Conservation (phyloP, 208 protist genomes). For the Sergeia podlipaevii region DNA sequence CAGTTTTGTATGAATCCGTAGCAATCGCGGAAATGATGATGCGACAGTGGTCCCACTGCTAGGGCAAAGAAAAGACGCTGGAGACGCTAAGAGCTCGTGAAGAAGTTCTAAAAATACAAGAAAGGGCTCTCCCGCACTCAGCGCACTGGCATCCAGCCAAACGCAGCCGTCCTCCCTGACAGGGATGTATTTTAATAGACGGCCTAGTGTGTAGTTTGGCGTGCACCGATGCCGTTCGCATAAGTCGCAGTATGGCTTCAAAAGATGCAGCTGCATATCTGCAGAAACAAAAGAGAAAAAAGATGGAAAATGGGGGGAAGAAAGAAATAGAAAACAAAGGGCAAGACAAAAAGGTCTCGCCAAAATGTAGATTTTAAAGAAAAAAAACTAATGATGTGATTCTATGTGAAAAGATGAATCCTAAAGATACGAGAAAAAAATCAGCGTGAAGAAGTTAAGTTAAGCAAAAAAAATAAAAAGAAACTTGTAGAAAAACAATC, state of each 20-base stretch:
- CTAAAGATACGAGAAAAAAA: conserved; percentile 5
- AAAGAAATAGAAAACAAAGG: no score
- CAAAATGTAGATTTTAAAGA: neutral
- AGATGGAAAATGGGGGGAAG: no score
- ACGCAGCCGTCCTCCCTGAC: conserved; percentile 14
- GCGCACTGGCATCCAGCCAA: conserved; percentile 20
- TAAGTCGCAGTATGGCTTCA: conserved; percentile 11
- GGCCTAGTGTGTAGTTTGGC: conserved; percentile 3
- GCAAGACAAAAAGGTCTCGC: conserved; percentile 1
- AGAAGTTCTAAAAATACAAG: conserved; percentile 23
- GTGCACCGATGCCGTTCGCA: conserved; percentile 18
- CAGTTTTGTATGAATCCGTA: neutral
- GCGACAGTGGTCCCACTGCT: neutral
- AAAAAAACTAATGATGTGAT: conserved; percentile 4
- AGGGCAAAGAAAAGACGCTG: neutral
- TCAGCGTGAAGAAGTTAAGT: conserved; percentile 3
- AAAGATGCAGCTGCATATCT: conserved; percentile 19
- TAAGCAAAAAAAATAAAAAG: conserved; percentile 12
- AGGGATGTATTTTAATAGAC: conserved; percentile 12
- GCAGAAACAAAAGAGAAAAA: no score
- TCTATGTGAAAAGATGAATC: conserved; percentile 2
- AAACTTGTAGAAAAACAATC: conserved; percentile 4
- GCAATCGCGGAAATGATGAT: neutral
- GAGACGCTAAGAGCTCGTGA: conserved; percentile 7
- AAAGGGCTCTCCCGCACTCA: conserved; percentile 21